Conservation (phyloP, 345 rosid species). For the Rhizophora mangle region DNA sequence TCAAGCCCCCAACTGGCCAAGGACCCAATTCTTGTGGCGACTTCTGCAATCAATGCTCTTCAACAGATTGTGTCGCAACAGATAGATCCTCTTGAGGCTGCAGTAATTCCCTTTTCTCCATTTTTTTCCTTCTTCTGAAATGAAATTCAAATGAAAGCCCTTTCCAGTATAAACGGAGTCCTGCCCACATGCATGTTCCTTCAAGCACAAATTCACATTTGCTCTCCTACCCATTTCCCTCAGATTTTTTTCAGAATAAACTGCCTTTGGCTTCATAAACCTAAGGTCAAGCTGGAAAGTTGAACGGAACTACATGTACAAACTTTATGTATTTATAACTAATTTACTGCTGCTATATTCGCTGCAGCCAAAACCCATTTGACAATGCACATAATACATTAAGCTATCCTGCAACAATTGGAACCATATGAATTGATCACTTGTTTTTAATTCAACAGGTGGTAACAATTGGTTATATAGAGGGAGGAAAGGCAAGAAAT, state of each 20-base stretch:
- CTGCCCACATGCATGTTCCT: background rate
- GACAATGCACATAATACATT: no score
- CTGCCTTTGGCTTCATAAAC: no score
- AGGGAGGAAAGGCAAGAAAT: slow-evolving; percentile 62
- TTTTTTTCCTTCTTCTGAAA: background rate
- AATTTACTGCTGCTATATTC: no score
- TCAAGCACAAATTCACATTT: no score
- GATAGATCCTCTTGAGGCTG: slow-evolving; percentile 59
- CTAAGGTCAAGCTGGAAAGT: no score
- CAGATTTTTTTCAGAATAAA: no score
- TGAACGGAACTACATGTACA: no score
- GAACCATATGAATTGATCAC: background rate
- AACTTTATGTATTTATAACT: no score
- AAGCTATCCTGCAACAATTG: background rate
- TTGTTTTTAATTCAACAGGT: slow-evolving; percentile 33
- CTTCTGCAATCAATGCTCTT: slow-evolving; percentile 54
- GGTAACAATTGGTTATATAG: slow-evolving; percentile 60
- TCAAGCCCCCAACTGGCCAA: slow-evolving; percentile 45
- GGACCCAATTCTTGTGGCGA: slow-evolving; percentile 67
- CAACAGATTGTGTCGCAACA: slow-evolving; percentile 77
- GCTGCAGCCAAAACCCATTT: no score
- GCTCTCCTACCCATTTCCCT: no score
- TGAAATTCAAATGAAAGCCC: background rate
- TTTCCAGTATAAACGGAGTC: no score
- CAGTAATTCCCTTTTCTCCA: slow-evolving; percentile 34